Evolutionary conservation across 2,329 filamentous ascomycete genomes (phyloP).

Genomic region (Lasiodiplodia hormozganensis): DNA sequence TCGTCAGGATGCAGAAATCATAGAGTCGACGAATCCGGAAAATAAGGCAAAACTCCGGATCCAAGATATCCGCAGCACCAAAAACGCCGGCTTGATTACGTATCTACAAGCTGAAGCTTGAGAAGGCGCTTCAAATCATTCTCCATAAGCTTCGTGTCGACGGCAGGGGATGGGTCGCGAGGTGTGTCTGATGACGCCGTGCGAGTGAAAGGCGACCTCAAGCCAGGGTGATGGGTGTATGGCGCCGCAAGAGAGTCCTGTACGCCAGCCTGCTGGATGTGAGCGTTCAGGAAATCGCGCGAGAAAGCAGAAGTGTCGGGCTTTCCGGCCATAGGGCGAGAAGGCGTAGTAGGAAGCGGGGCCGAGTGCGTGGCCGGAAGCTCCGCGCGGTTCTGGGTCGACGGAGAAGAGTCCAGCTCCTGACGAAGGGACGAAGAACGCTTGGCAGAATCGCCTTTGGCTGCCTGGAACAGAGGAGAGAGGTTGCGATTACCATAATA

Average conservation of each 20-base stretch:
- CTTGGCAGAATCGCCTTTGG: slow-evolving; percentile 49
- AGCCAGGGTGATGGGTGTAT: slow-evolving; percentile 30
- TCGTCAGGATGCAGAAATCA: slow-evolving; percentile 14
- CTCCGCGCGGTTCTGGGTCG: slow-evolving; percentile 5
- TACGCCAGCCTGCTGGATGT: slow-evolving; percentile 34
- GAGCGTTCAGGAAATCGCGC: slow-evolving; percentile 42
- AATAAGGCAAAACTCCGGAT: slow-evolving; percentile 25
- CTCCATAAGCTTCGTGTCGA: slow-evolving; percentile 45
- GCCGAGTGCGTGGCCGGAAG: slow-evolving; percentile 1
- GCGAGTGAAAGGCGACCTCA: slow-evolving; percentile 24
- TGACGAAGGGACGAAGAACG: slow-evolving; percentile 54
- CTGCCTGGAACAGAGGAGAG: slow-evolving; percentile 57
- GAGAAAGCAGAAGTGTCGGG: slow-evolving; percentile 35
- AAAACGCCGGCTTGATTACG: slow-evolving; percentile 24
- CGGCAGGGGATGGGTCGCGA: slow-evolving; percentile 18
- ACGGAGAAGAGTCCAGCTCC: slow-evolving; percentile 40
- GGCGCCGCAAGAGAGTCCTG: slow-evolving; percentile 25
- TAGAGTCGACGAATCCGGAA: slow-evolving; percentile 23
- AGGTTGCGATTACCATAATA: slow-evolving; percentile 57
- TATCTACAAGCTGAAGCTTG: slow-evolving; percentile 36
- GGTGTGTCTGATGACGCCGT: slow-evolving; percentile 7
- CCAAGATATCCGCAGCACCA: slow-evolving; percentile 24
- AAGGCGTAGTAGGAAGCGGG: slow-evolving; percentile 23
- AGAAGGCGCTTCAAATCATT: slow-evolving; percentile 51
- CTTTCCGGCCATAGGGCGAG: slow-evolving; percentile 32